A percentile compares a stretch with the other conserved stretches of the same genome.
phyloP scores from a whole-genome alignment of 495 filamentous ascomycete species.

The Daldinia loculata region DNA sequence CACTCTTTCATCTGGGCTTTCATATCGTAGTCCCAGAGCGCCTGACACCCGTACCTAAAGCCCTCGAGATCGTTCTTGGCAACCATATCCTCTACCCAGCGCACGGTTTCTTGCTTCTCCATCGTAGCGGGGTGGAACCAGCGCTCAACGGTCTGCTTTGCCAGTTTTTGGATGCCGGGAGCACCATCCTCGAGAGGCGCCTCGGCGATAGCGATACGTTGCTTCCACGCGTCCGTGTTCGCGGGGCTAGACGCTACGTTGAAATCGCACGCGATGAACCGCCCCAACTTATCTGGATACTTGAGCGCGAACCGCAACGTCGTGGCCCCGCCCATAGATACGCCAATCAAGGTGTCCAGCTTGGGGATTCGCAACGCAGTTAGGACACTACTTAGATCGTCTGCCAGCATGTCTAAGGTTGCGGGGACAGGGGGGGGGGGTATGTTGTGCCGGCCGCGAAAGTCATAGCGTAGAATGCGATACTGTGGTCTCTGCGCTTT shows the following conservation, averaged over 20 bases:
- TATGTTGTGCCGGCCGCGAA: constrained; percentile 69
- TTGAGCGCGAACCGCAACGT: constrained; percentile 73
- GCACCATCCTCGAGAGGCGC: constrained; percentile 56
- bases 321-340: constrained; percentile 80
- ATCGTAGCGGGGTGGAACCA: constrained; percentile 75
- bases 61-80: constrained; percentile 70
- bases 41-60: constrained; percentile 73
- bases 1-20: constrained; percentile 66
- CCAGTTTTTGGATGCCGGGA: constrained; percentile 66
- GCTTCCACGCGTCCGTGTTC: constrained; percentile 79
- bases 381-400: constrained; percentile 68
- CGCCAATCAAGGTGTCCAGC: constrained; percentile 71
- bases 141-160: constrained; percentile 70
- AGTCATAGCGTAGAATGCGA: constrained; percentile 75
- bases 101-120: constrained; percentile 61
- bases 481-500: constrained; percentile 66
- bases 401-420: constrained; percentile 69
- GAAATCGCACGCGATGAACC: constrained; percentile 80
- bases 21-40: constrained; percentile 80
- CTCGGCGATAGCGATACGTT: constrained; percentile 75
- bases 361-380: constrained; percentile 67
- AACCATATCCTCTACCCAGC: constrained; percentile 64
- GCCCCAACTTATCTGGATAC: constrained; percentile 64
- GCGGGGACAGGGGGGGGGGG: constrained; percentile 50
- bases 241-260: constrained; percentile 71